Evolutionary conservation across 352 stramenopile genomes (phyloP).

Genomic region (Phytophthora uliginosa): DNA sequence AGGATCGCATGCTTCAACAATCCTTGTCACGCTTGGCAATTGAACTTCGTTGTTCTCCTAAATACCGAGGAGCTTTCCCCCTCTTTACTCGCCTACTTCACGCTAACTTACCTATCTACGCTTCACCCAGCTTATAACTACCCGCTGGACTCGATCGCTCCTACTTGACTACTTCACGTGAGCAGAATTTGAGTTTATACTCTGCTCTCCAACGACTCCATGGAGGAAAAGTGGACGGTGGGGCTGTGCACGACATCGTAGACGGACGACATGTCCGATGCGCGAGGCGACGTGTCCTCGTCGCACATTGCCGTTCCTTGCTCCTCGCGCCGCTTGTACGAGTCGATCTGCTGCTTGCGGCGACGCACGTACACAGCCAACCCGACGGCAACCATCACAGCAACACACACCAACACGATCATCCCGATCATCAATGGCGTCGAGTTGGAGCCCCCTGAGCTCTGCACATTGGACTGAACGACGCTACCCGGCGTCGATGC

Average conservation of each 20-base stretch:
- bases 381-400: slow-evolving; percentile 13
- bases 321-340: slow-evolving; percentile 23
- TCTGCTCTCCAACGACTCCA: slow-evolving; percentile 9
- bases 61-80: slow-evolving; percentile 2
- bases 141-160: background rate
- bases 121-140: slow-evolving; percentile 28
- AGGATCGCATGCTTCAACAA: slow-evolving; percentile 10
- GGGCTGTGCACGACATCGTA: slow-evolving; percentile 23
- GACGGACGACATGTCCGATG: slow-evolving; percentile 7
- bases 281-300: slow-evolving; percentile 15
- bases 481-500: background rate
- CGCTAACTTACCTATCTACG: slow-evolving; percentile 2
- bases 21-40: slow-evolving; percentile 1
- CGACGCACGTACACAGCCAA: slow-evolving; percentile 30
- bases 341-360: slow-evolving; percentile 25
- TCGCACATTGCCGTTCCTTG: slow-evolving; percentile 19
- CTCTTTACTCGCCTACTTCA: background rate
- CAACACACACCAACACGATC: slow-evolving; percentile 20
- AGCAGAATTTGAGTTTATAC: slow-evolving; percentile 9
- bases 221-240: slow-evolving; percentile 12
- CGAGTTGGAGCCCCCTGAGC: slow-evolving; percentile 12
- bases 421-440: slow-evolving; percentile 23
- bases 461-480: slow-evolving; percentile 22
- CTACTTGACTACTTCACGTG: slow-evolving; percentile 3
- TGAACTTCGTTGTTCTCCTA: slow-evolving; percentile 13